These are phyloP conservation scores for Debaryomyces prosopidis DNA, from an alignment of 805 yeast species.

Conservation along the genomic window DNA sequence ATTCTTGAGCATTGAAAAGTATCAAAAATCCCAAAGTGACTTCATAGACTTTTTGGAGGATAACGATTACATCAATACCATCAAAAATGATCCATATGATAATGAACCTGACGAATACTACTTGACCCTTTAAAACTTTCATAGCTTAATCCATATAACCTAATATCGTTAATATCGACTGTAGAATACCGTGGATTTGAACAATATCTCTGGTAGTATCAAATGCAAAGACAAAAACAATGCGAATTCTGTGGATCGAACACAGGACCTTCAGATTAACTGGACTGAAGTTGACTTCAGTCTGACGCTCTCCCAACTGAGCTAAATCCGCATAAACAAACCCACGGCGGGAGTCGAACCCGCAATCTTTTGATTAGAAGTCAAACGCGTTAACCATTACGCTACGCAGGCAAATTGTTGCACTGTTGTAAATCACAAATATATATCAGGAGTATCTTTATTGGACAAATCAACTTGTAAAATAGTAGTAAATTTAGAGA, in stretches of 20 bases:
- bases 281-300: slow-evolving; percentile 35
- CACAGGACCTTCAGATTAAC: slow-evolving; percentile 81
- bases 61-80: slow-evolving; percentile 11
- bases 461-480: too few species aligned
- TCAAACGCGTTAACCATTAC: slow-evolving; percentile 69
- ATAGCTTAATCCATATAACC: neutral
- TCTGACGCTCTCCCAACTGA: slow-evolving; percentile 35
- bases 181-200: too few species aligned
- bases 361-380: slow-evolving; percentile 67
- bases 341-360: slow-evolving; percentile 60
- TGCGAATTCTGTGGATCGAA: slow-evolving; percentile 82
- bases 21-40: neutral
- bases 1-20: slow-evolving; percentile 13
- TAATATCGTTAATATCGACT: too few species aligned
- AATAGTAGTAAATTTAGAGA: too few species aligned
- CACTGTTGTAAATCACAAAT: too few species aligned
- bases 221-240: slow-evolving; percentile 22
- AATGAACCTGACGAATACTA: slow-evolving; percentile 6
- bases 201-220: too few species aligned
- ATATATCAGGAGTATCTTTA: too few species aligned
- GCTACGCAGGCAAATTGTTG: slow-evolving; percentile 40
- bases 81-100: slow-evolving; percentile 14
- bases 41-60: slow-evolving; percentile 7
- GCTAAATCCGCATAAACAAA: slow-evolving; percentile 24
- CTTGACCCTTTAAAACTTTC: neutral